Conservation (phyloP, 1,284 basidiomycete genomes). For the Boletus mariae region DNA sequence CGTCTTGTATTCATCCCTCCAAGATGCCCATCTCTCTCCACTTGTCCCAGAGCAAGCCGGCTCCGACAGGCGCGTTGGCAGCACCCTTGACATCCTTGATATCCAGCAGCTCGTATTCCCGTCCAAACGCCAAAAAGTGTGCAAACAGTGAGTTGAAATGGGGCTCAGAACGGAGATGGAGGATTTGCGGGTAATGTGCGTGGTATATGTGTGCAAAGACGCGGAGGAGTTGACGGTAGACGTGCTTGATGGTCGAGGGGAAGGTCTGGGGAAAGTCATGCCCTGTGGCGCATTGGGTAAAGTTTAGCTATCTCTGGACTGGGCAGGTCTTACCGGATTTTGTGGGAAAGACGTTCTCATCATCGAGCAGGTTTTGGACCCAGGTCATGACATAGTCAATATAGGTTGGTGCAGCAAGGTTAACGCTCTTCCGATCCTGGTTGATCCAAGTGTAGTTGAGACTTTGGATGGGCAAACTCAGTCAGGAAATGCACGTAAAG, state of each 20-base stretch:
- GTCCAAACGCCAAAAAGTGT: slow-evolving; percentile 92
- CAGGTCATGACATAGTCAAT: slow-evolving; percentile 99
- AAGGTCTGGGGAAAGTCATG: slow-evolving; percentile 89
- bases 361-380: slow-evolving; percentile 92
- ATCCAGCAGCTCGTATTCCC: slow-evolving; percentile 90
- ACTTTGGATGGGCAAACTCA: slow-evolving; percentile 38
- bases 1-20: slow-evolving; percentile 36
- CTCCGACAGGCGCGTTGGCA: slow-evolving; percentile 58
- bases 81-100: slow-evolving; percentile 85
- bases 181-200: slow-evolving; percentile 87
- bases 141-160: slow-evolving; percentile 99
- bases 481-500: neutral
- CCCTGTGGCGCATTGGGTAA: slow-evolving; percentile 42
- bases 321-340: slow-evolving; percentile 69
- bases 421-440: slow-evolving; percentile 88
- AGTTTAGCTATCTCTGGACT: neutral
- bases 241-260: slow-evolving; percentile 90
- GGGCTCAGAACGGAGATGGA: slow-evolving; percentile 92
- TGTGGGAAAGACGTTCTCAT: slow-evolving; percentile 92
- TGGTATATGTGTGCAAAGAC: slow-evolving; percentile 99
- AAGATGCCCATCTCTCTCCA: slow-evolving; percentile 84
- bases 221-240: slow-evolving; percentile 94
- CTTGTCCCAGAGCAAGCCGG: slow-evolving; percentile 85
- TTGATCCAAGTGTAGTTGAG: slow-evolving; percentile 99
- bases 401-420: slow-evolving; percentile 93